Percentiles rank a stretch among this genome's conserved stretches.
Conservation (phyloP, 139 green algal genomes). For the Chlamydomonas applanata region DNA sequence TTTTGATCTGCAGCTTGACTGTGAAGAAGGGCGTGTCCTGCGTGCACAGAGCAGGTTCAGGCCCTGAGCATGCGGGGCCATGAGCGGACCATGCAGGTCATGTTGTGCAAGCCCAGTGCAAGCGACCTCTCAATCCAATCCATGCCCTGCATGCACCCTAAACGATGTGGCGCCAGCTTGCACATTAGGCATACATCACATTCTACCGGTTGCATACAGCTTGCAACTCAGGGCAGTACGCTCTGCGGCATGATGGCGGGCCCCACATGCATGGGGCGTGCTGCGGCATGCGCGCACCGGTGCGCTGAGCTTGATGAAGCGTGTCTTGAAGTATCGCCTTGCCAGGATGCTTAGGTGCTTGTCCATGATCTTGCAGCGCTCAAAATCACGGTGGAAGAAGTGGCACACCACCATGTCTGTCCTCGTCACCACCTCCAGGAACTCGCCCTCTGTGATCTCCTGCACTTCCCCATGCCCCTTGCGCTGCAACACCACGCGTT, state of each 20-base stretch:
- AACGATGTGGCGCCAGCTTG: constrained; percentile 5
- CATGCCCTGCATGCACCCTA: not conserved
- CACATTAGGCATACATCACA: not conserved
- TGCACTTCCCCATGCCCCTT: constrained; percentile 81
- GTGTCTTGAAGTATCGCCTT: constrained; percentile 81
- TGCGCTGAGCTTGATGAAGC: constrained; percentile 90
- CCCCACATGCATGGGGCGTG: not conserved
- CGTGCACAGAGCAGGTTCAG: not conserved
- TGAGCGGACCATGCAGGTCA: no score
- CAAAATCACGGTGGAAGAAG: constrained; percentile 96
- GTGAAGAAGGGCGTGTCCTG: constrained; percentile 92
- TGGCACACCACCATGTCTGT: constrained; percentile 79
- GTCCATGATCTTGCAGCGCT: constrained; percentile 95
- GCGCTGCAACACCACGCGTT: constrained; percentile 63
- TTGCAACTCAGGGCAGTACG: no score
- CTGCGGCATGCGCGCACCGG: constrained; percentile 46
- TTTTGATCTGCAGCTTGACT: constrained; percentile 87
- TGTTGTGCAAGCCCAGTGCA: not conserved
- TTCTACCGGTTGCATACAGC: no score
- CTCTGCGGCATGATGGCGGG: no score
- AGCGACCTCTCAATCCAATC: not conserved
- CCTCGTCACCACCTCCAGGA: constrained; percentile 87
- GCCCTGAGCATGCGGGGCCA: not conserved
- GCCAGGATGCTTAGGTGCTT: constrained; percentile 80
- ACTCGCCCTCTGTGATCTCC: constrained; percentile 86